These are phyloP conservation scores for Datisca glomerata DNA, from an alignment of 306 rosid genomes.

Conservation along the genomic window DNA sequence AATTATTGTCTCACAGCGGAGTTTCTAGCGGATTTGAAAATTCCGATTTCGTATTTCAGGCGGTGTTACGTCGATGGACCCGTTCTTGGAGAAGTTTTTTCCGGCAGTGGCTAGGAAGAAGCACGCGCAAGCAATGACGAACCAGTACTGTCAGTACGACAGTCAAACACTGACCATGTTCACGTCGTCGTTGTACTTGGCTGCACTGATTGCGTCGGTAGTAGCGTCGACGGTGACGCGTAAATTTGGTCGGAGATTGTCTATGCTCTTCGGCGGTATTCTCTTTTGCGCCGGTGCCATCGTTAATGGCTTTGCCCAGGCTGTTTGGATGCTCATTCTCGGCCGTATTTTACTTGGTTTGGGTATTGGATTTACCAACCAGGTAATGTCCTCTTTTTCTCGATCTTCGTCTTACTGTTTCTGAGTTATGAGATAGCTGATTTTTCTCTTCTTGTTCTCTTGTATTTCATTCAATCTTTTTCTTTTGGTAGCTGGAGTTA, in stretches of 20 bases:
- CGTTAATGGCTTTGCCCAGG: slow-evolving; percentile 50
- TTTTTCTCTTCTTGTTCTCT: too few relatives aligned
- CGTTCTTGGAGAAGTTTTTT: slow-evolving; percentile 59
- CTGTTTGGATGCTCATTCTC: slow-evolving; percentile 59
- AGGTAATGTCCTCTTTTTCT: slow-evolving; percentile 29
- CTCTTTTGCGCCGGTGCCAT: slow-evolving; percentile 64
- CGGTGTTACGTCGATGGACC: slow-evolving; percentile 87
- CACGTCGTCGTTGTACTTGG: slow-evolving; percentile 82
- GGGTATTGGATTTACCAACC: slow-evolving; percentile 90
- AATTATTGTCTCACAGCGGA: background rate
- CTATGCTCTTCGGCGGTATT: slow-evolving; percentile 80
- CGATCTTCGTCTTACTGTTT: too few relatives aligned
- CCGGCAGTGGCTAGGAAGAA: slow-evolving; percentile 57
- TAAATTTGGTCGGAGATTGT: slow-evolving; percentile 52
- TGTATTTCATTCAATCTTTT: too few relatives aligned
- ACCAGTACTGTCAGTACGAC: slow-evolving; percentile 79
- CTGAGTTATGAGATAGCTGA: too few relatives aligned
- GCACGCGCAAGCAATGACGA: slow-evolving; percentile 5
- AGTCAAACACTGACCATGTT: slow-evolving; percentile 63
- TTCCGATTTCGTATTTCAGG: slow-evolving; percentile 24
- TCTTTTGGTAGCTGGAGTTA: too few relatives aligned
- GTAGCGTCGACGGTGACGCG: slow-evolving; percentile 68
- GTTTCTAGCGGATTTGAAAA: background rate
- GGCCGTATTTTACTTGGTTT: slow-evolving; percentile 91
- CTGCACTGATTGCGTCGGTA: slow-evolving; percentile 71